Evolutionary conservation across 495 filamentous ascomycete genomes (phyloP), one percentile per base, ranked within the genome.

Genomic region (Pseudevernia furfuracea): DNA sequence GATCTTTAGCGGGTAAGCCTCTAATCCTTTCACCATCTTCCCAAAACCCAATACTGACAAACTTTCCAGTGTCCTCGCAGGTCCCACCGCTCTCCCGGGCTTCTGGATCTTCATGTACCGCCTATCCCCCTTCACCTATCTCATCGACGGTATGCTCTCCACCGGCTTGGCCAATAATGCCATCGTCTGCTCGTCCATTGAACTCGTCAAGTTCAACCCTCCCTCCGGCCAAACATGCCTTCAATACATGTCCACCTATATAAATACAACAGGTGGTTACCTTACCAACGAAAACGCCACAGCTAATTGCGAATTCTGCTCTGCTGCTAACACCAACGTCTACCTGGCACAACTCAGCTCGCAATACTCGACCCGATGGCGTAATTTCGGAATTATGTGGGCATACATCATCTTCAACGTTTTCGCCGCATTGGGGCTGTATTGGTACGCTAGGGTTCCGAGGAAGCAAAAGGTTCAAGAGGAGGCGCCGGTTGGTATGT

Each of bases 91-190:
- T 3, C 74, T 91, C 36, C 88, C 88, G 14, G 72, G 82, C 14
- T 91, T 92, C 78, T 94, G 89, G 89, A 89, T 89, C 67, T 92
- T 91, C 78, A 89, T 92, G 86, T 90, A 92, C 73, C 85, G 86
- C 36, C 77, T 89, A 59, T 89, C 86, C 9, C 89, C 90, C 9
- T 85, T 92, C 63, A 88, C 85, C 0, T 91, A 92, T 67, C 74
- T 89, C 1, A 82, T 91, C 10, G 79, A 77, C 37, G 82, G 80
- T 21, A 82, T 91, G 71, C 68, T 91, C n/a, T 81, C 85, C 0
- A 79, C 78, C 0, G 83, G 79, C 1, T 70, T 92, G 7, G 80
- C 85, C n/a, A 85, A 87, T 37, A 80, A 80, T 3, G 30, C 71
- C 0, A 83, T 87, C 2, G 17, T 72, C 1, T 93, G 89, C 74